Percentiles rank a stretch among this genome's conserved stretches.
These are phyloP conservation scores for Hylodesmum podocarpum DNA, from an alignment of 306 rosid genomes.

Conservation along the genomic window DNA sequence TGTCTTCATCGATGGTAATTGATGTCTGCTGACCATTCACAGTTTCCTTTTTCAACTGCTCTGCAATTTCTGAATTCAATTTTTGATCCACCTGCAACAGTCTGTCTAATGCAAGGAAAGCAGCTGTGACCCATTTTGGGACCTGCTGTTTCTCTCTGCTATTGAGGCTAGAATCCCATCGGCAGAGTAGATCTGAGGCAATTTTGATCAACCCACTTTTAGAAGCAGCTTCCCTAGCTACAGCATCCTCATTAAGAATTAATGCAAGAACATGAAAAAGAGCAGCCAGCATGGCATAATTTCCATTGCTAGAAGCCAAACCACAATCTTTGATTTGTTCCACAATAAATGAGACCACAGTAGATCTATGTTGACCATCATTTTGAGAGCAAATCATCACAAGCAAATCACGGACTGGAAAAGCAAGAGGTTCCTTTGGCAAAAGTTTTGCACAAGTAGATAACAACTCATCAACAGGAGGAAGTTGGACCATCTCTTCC, in stretches of 20 bases:
- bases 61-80: conserved; percentile 75
- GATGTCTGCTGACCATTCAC: conserved; percentile 55
- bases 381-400: conserved; percentile 90
- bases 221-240: conserved; percentile 79
- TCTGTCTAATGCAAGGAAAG: conserved; percentile 92
- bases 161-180: conserved; percentile 74
- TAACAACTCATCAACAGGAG: conserved; percentile 82
- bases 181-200: conserved; percentile 77
- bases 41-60: conserved; percentile 77
- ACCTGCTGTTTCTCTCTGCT: conserved; percentile 52
- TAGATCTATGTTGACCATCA: conserved; percentile 78
- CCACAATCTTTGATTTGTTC: conserved; percentile 78
- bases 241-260: conserved; percentile 84
- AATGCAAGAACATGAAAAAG: conserved; percentile 95
- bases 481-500: conserved; percentile 83
- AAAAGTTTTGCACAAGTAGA: conserved; percentile 83
- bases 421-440: conserved; percentile 87
- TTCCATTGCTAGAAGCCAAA: conserved; percentile 51
- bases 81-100: conserved; percentile 90
- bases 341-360: conserved; percentile 64
- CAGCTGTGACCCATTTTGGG: conserved; percentile 95
- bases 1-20: conserved; percentile 81
- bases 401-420: conserved; percentile 84
- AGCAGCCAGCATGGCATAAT: conserved; percentile 62
- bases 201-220: conserved; percentile 74